These are phyloP conservation scores for Herpotrichia juniperi DNA, from an alignment of 2,329 filamentous ascomycete species.

Conservation along the genomic window DNA sequence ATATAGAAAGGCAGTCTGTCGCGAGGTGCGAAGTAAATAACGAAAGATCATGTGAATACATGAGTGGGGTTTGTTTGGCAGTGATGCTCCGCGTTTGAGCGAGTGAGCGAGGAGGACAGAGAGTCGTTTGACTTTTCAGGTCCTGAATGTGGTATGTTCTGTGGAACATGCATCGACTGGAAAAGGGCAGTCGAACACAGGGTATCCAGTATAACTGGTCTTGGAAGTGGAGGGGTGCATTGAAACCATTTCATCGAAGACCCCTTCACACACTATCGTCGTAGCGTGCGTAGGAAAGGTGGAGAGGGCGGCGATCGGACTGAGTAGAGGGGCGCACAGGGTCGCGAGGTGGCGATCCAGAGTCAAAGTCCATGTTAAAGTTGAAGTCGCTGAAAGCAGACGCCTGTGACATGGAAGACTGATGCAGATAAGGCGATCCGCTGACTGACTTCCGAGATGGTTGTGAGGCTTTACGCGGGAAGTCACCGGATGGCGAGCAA, in stretches of 20 bases:
- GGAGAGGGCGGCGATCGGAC: conserved; percentile 21
- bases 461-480: conserved; percentile 27
- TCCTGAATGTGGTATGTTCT: neutral
- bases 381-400: conserved; percentile 41
- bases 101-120: conserved; percentile 4
- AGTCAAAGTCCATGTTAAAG: conserved; percentile 33
- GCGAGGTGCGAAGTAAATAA: conserved; percentile 4
- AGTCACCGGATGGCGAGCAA: conserved; percentile 35
- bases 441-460: conserved; percentile 35
- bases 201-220: neutral
- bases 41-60: conserved; percentile 23
- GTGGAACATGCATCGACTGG: neutral
- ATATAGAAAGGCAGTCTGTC: conserved; percentile 16
- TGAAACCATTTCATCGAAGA: neutral
- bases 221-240: neutral
- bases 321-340: conserved; percentile 14
- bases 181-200: neutral
- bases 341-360: conserved; percentile 11
- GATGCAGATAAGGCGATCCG: conserved; percentile 34
- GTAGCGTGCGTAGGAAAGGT: conserved; percentile 18
- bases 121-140: neutral
- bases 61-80: conserved; percentile 10
- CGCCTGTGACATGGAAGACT: conserved; percentile 45
- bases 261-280: conserved; percentile 17
- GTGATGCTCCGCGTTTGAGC: neutral